These are phyloP conservation scores for Umbelopsis vinacea DNA, from an alignment of 192 early-diverging fungal species.

Conservation along the genomic window DNA sequence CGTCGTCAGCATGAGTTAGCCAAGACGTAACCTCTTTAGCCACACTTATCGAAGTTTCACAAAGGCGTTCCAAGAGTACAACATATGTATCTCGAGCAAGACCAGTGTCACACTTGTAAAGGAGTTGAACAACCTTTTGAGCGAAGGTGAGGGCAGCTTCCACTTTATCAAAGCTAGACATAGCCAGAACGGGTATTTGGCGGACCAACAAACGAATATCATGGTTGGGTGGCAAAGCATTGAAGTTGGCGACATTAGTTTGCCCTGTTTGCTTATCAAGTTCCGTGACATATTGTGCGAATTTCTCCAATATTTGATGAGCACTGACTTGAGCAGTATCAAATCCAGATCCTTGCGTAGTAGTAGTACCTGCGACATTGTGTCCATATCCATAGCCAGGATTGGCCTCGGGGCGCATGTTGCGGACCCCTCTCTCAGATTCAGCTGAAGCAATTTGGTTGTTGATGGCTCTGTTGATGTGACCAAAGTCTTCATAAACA, in stretches of 20 bases:
- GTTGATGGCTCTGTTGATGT: conserved; percentile 37
- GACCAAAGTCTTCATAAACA: conserved; percentile 86
- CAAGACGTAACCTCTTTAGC: conserved; percentile 87
- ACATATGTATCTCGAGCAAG: conserved; percentile 85
- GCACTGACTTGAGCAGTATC: conserved; percentile 36
- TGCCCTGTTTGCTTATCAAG: conserved; percentile 76
- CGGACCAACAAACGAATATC: conserved; percentile 74
- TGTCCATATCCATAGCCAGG: conserved; percentile 41
- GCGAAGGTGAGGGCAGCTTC: conserved; percentile 86
- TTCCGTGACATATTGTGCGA: conserved; percentile 68
- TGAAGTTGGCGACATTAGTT: conserved; percentile 54
- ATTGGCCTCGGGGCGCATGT: not conserved
- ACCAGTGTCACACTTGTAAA: conserved; percentile 79
- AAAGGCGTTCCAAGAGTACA: conserved; percentile 79
- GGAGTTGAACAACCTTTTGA: conserved; percentile 83
- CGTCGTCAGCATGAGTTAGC: conserved; percentile 94
- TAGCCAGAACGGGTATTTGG: conserved; percentile 75
- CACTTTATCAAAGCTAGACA: conserved; percentile 72
- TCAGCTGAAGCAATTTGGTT: conserved; percentile 6
- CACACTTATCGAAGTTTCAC: conserved; percentile 81
- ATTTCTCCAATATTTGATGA: conserved; percentile 64
- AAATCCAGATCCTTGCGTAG: not conserved
- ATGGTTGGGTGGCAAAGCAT: conserved; percentile 76
- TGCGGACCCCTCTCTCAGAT: not conserved
- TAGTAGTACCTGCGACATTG: conserved; percentile 30